Base-by-base conservation (phyloP, 2,329 filamentous ascomycete species). In the Paecilomyces variotii region DNA sequence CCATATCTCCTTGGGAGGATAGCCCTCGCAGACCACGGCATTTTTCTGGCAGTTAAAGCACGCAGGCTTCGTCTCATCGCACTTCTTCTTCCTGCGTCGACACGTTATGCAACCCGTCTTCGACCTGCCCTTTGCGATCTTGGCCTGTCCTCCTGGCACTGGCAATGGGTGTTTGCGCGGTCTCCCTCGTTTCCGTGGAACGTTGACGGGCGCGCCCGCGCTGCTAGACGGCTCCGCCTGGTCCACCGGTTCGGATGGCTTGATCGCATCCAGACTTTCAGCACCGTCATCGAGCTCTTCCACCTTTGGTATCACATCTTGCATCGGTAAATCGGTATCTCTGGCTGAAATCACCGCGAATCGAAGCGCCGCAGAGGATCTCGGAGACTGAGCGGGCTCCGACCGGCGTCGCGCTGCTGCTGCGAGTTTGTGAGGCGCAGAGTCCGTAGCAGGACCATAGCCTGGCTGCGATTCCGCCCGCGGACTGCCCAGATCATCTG, bases 21-120 rank as follows among this genome's bases (percentile, higher is more conserved):
- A 96, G 11, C 91, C 91, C 74, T 96, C 91, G 70, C 91, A 96
- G 11, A 92, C 85, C 11, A 96, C 90, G 7, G 91, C 90, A 71
- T 96, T 96, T 80, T 96, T 96, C 75, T 94, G 88, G 69, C 91
- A 96, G 67, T 95, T 95, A 73, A 90, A 81, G 58, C 63, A 72
- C 28, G 66, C 61, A 54, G 77, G 76, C 63, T 75, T 78, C 52
- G 76, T 76, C 53, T 65, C 63, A 54, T 69, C 67, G 63, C 82
- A 85, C 69, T 84, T 85, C 78, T 85, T 85, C 74, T 85, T 85
- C 57, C 83, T 76, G 63, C 81, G 77, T 56, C 82, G 75, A 74
- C 83, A 85, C 57, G 83, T 85, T 55, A 81, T 81, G 67, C 82
- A 84, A 6, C 82, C 82, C 1, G 75, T 77, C 70, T 84, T 84